Base-by-base conservation (phyloP, 352 stramenopile species). In the Aphanomyces invadans region DNA sequence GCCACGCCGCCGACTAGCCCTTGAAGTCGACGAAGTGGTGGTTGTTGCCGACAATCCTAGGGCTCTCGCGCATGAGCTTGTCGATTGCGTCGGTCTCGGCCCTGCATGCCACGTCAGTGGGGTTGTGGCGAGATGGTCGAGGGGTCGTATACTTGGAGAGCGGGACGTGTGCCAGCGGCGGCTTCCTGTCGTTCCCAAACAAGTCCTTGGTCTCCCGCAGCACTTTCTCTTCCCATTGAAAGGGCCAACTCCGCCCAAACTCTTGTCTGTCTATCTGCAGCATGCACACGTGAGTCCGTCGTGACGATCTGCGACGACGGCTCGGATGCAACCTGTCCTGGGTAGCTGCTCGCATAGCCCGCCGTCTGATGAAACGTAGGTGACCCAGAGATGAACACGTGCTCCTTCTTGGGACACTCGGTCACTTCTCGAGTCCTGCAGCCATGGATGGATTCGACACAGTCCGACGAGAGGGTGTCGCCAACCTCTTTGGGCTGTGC, bases 371-470 rank as follows among this genome's bases (percentile, higher is more conserved):
- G 60, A 42, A 32, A 67, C 9, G 23, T 23, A 0, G 56, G 42
- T 10, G 60, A 67, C 7, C 60, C 60, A 36, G n/a, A 67, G 19
- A 67, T 44, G 54, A 44, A 67, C 7, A n/a, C 60, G 7, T 67
- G 60, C 23, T 67, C 60, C 15, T 12, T n/a, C 32, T 67, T 67
- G 7, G 60, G 42, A 38, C 29, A 67, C 32, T 67, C 60, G 15
- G 60, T 67, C 38, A 67, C 48, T 46, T 67, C 60, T 26, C 25
- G 26, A 7, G 60, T 67, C 19, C 60, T 67, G 11, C 38, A 15
- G 3, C n/a, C 49, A 57, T 57, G 5, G 19, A 57, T 15, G 21
- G 9, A 15, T 57, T 57, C 1, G 7, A 57, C 5, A 0, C 17
- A 32, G 5, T 21, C 9, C 19, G 46, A 54, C 17, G 21, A 48